Evolutionary conservation across 495 filamentous ascomycete genomes (phyloP).

Genomic region (Tuber indicum): DNA sequence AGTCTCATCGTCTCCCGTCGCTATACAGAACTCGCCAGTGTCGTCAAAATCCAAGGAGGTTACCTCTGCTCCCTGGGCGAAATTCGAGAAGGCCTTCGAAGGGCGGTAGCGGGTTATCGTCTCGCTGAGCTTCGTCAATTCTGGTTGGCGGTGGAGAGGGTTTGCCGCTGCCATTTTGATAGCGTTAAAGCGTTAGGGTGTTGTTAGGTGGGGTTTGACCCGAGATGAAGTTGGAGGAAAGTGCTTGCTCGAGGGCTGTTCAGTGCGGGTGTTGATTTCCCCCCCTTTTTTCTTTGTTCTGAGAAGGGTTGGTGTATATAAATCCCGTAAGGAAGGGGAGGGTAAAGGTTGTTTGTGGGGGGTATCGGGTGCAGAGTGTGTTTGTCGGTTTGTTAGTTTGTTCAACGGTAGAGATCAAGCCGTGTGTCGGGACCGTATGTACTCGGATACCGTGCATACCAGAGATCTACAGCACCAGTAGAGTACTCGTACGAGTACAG

Average conservation of each 20-base stretch:
- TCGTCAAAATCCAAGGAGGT: conserved; percentile 92
- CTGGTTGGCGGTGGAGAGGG: conserved; percentile 21
- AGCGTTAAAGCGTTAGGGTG: not conserved
- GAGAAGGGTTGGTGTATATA: not conserved
- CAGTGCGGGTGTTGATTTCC: not conserved
- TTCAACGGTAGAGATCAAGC: not conserved
- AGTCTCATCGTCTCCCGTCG: conserved; percentile 81
- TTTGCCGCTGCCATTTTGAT: not conserved
- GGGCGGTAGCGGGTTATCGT: conserved; percentile 41
- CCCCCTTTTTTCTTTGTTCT: not conserved
- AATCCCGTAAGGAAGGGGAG: not conserved
- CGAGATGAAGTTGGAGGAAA: not conserved
- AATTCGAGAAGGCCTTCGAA: conserved; percentile 40
- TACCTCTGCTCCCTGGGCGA: conserved; percentile 62
- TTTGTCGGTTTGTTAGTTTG: conserved; percentile 3
- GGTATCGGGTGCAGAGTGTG: not conserved
- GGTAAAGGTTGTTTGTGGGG: not conserved
- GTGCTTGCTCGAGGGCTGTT: not conserved
- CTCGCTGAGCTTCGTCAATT: conserved; percentile 35
- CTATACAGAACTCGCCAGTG: conserved; percentile 79
- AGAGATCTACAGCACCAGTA: not conserved
- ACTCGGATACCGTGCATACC: not conserved
- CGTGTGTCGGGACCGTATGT: not conserved
- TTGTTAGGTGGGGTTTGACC: not conserved
- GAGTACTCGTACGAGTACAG: no score